Conservation (phyloP, 2,329 filamentous ascomycete species). For the Xylaria sp. region DNA sequence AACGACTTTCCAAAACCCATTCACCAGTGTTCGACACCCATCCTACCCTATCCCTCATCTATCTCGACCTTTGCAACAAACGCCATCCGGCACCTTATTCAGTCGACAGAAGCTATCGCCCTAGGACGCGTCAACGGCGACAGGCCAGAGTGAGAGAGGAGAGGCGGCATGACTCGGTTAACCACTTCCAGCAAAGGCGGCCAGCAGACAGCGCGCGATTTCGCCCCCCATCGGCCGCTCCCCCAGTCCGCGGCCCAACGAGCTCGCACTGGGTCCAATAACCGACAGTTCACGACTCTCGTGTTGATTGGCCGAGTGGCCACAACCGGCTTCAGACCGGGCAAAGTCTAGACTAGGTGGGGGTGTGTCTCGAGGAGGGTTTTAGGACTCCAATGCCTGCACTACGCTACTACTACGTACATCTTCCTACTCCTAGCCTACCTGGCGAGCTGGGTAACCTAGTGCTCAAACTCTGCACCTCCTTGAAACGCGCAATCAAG, state of each 20-base stretch:
- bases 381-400: slow-evolving; percentile 45
- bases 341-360: slow-evolving; percentile 34
- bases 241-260: slow-evolving; percentile 24
- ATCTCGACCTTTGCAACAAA: neutral
- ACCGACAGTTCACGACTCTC: slow-evolving; percentile 35
- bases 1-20: neutral
- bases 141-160: slow-evolving; percentile 1
- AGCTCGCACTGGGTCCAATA: slow-evolving; percentile 43
- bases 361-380: slow-evolving; percentile 40
- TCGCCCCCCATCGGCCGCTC: slow-evolving; percentile 29
- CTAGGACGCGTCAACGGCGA: slow-evolving; percentile 18
- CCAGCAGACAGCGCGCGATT: slow-evolving; percentile 26
- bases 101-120: neutral
- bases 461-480: slow-evolving; percentile 43
- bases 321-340: slow-evolving; percentile 12
- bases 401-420: no score
- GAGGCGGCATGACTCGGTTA: slow-evolving; percentile 46
- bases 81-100: neutral
- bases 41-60: neutral
- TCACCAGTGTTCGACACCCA: neutral
- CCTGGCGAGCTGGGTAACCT: slow-evolving; percentile 35
- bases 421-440: slow-evolving; percentile 31
- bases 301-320: slow-evolving; percentile 37
- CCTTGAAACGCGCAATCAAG: slow-evolving; percentile 48
- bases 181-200: slow-evolving; percentile 37